These are phyloP conservation scores for Bipolaris oryzae DNA, from an alignment of 2,329 filamentous ascomycete genomes.

Conservation along the genomic window DNA sequence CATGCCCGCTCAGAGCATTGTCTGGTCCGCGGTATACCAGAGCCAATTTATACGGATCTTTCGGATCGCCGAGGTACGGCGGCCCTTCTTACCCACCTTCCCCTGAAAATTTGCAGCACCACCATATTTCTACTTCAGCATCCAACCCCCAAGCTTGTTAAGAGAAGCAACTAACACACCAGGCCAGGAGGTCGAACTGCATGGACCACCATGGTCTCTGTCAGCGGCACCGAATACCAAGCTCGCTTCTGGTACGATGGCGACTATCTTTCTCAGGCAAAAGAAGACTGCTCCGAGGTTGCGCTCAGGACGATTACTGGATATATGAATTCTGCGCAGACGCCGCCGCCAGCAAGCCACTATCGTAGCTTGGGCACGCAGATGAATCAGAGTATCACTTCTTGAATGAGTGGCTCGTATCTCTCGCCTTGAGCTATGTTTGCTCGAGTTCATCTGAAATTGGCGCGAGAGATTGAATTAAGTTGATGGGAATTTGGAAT, in stretches of 20 bases:
- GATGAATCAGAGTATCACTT: constrained; percentile 6
- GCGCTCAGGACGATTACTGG: constrained; percentile 35
- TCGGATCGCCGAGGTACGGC: constrained; percentile 47
- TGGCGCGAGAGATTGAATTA: too few relatives aligned
- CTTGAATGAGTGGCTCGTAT: not conserved
- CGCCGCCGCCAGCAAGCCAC: constrained; percentile 35
- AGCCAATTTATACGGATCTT: constrained; percentile 43
- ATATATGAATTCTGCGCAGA: constrained; percentile 18
- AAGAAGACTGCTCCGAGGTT: constrained; percentile 47
- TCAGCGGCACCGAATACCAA: constrained; percentile 34
- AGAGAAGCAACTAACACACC: constrained; percentile 1
- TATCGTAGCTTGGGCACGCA: constrained; percentile 19
- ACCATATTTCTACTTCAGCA: not conserved
- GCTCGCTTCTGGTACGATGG: constrained; percentile 50
- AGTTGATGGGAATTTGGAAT: too few relatives aligned
- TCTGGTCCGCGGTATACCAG: constrained; percentile 27
- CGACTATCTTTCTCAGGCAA: constrained; percentile 39
- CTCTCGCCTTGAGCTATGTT: not conserved
- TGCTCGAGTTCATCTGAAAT: too few relatives aligned
- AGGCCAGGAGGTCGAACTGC: constrained; percentile 45
- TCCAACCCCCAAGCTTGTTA: not conserved
- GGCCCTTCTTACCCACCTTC: not conserved
- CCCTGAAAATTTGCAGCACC: not conserved
- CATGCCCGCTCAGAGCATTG: constrained; percentile 39
- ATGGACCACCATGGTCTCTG: constrained; percentile 40